Evolutionary conservation across 306 rosid genomes (phyloP).

Genomic region (Urtica urens): DNA sequence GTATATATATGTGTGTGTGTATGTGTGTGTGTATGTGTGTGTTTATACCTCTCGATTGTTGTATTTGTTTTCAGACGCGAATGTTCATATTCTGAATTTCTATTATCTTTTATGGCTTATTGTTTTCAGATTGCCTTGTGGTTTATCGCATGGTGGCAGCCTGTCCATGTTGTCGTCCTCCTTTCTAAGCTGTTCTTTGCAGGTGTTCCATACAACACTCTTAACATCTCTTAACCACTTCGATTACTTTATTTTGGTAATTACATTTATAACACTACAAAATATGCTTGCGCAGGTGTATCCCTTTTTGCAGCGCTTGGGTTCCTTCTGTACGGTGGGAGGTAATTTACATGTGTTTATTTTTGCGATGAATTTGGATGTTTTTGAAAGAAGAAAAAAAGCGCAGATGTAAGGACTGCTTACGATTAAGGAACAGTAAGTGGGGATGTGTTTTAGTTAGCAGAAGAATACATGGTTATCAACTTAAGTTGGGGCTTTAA

Average conservation of each 20-base stretch:
- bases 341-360: conserved; percentile 36
- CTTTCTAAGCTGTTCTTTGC: conserved; percentile 92
- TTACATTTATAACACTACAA: not conserved
- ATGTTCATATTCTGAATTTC: conserved; percentile 1
- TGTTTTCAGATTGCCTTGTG: conserved; percentile 66
- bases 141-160: conserved; percentile 91
- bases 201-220: conserved; percentile 25
- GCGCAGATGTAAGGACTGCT: no score
- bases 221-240: not conserved
- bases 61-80: not conserved
- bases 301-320: conserved; percentile 96
- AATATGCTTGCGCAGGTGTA: conserved; percentile 49
- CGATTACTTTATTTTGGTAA: conserved; percentile 3
- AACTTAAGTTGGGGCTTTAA: no score
- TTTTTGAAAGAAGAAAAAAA: conserved; percentile 3
- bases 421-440: no score
- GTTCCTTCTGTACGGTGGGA: conserved; percentile 96
- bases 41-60: not conserved
- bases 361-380: conserved; percentile 10
- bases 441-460: no score
- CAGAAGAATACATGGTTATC: no score
- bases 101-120: not conserved
- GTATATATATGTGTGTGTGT: no score
- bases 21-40: not conserved
- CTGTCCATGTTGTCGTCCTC: conserved; percentile 35